Conservation (phyloP, 2,329 filamentous ascomycete species). For the Monosporascus sp. region DNA sequence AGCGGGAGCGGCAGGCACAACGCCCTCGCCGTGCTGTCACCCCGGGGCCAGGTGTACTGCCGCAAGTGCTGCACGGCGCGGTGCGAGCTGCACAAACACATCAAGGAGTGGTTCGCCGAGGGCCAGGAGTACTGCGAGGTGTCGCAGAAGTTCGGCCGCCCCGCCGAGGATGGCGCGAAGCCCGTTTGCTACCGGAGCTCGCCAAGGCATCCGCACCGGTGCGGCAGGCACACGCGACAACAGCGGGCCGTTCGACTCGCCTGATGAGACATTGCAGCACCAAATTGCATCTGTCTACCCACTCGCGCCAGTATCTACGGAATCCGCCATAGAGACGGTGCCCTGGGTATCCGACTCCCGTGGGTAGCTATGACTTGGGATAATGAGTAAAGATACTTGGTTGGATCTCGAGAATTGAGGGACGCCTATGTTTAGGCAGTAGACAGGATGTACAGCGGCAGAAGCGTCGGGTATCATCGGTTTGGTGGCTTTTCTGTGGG, state of each 20-base stretch:
- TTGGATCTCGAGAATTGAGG: too few relatives aligned
- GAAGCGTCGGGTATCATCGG: too few relatives aligned
- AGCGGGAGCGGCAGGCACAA: slow-evolving; percentile 15
- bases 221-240: slow-evolving; percentile 46
- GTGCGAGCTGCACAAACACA: slow-evolving; percentile 59
- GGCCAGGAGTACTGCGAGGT: slow-evolving; percentile 56
- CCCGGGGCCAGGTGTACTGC: slow-evolving; percentile 56
- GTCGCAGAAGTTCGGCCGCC: slow-evolving; percentile 49
- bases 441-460: too few relatives aligned
- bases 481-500: too few relatives aligned
- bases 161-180: slow-evolving; percentile 41
- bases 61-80: slow-evolving; percentile 56
- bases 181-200: slow-evolving; percentile 55
- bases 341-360: too few relatives aligned
- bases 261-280: slow-evolving; percentile 2
- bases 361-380: too few relatives aligned
- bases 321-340: too few relatives aligned
- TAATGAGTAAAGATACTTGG: too few relatives aligned
- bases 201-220: slow-evolving; percentile 52
- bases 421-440: too few relatives aligned
- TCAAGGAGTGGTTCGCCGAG: slow-evolving; percentile 54
- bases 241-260: slow-evolving; percentile 25
- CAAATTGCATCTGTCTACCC: too few relatives aligned
- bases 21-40: slow-evolving; percentile 42
- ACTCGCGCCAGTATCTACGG: too few relatives aligned